Evolutionary conservation across 805 yeast species (phyloP).

Genomic region (Hanseniaspora osmophila): DNA sequence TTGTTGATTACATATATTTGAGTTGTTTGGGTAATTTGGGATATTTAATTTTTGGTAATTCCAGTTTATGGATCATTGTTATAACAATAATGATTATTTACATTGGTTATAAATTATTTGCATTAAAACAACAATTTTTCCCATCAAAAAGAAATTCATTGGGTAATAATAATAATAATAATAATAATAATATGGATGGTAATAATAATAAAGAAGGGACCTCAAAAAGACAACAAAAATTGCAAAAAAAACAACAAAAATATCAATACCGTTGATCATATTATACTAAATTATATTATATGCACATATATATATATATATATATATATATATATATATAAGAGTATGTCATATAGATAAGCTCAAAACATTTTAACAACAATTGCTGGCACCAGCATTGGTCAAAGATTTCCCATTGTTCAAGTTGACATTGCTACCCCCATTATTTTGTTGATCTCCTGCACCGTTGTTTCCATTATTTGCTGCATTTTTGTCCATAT

Average conservation of each 20-base stretch:
- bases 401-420: slow-evolving; percentile 47
- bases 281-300: neutral
- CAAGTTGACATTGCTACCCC: slow-evolving; percentile 50
- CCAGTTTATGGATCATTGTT: slow-evolving; percentile 30
- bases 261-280: neutral
- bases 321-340: no score
- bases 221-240: slow-evolving; percentile 29
- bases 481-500: slow-evolving; percentile 60
- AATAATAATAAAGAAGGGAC: slow-evolving; percentile 9
- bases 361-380: slow-evolving; percentile 26
- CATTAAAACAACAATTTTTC: slow-evolving; percentile 15
- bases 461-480: slow-evolving; percentile 13
- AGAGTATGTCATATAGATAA: neutral
- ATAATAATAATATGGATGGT: neutral
- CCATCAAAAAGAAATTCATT: slow-evolving; percentile 1
- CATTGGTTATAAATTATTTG: slow-evolving; percentile 30
- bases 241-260: slow-evolving; percentile 17
- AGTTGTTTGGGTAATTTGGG: slow-evolving; percentile 36
- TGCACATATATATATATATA: neutral
- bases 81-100: slow-evolving; percentile 28
- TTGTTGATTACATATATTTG: slow-evolving; percentile 40
- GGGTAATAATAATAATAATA: neutral
- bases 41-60: slow-evolving; percentile 30
- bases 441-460: slow-evolving; percentile 28
- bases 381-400: slow-evolving; percentile 26